phyloP scores from a whole-genome alignment of 306 rosid species.

The Lathyrus sativus region DNA sequence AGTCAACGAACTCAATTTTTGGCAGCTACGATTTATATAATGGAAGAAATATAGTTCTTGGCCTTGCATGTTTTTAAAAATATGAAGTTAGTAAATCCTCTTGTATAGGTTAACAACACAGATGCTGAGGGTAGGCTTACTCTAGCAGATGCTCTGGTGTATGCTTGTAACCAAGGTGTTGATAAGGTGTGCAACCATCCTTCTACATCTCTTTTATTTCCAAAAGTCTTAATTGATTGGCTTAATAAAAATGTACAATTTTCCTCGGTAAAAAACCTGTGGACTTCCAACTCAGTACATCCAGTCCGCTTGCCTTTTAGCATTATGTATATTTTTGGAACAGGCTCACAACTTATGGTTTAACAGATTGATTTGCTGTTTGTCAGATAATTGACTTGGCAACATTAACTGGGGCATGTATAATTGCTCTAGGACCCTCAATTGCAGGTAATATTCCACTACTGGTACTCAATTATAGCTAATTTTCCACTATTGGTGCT shows the following conservation, averaged over 20 bases:
- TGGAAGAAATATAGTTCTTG: constrained; percentile 16
- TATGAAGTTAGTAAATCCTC: constrained; percentile 36
- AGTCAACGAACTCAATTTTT: too few species aligned
- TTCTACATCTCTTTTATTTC: constrained; percentile 26
- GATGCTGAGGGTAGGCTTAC: constrained; percentile 99
- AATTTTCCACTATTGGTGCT: constrained; percentile 5
- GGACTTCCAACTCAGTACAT: neutral
- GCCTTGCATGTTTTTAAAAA: neutral
- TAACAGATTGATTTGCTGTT: constrained; percentile 34
- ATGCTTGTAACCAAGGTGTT: constrained; percentile 97
- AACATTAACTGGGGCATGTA: constrained; percentile 91
- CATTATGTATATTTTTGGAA: constrained; percentile 10
- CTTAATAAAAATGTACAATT: neutral
- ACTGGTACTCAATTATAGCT: constrained; percentile 7
- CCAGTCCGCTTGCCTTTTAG: neutral
- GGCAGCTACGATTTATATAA: neutral
- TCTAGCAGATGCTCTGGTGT: constrained; percentile 91
- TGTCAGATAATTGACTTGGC: constrained; percentile 89
- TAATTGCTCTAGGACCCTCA: constrained; percentile 90
- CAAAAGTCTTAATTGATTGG: neutral
- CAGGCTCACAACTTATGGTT: constrained; percentile 14
- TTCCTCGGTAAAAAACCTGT: constrained; percentile 8
- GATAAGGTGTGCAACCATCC: constrained; percentile 65
- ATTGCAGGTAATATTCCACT: constrained; percentile 66
- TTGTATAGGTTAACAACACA: constrained; percentile 86